Evolutionary conservation across 495 filamentous ascomycete genomes (phyloP).

Genomic region (Coniosporium apollinis): DNA sequence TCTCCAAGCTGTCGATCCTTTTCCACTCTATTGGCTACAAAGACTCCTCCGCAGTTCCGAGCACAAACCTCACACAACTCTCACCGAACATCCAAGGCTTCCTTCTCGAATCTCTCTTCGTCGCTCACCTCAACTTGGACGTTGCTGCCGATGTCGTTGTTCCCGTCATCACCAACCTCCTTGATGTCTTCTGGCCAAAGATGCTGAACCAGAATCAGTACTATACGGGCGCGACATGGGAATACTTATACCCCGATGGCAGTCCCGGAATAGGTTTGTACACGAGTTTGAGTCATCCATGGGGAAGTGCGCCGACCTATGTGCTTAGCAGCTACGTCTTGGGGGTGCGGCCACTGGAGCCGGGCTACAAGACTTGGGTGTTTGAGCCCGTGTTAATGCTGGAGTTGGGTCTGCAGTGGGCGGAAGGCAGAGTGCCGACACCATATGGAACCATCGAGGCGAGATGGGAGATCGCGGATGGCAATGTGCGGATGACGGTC

Average conservation of each 20-base stretch:
- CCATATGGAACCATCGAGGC: conserved; percentile 2
- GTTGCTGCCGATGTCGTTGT: conserved; percentile 3
- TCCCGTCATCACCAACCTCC: conserved; percentile 6
- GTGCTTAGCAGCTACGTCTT: conserved; percentile 16
- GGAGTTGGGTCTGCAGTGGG: conserved; percentile 1
- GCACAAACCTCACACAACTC: conserved; percentile 8
- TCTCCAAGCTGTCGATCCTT: conserved; percentile 4
- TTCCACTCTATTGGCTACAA: conserved; percentile 11
- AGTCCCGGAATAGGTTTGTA: conserved; percentile 21
- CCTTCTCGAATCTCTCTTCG: conserved; percentile 14
- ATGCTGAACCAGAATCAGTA: conserved; percentile 21
- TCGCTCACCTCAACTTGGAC: conserved; percentile 3
- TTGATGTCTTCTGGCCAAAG: conserved; percentile 20
- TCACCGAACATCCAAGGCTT: conserved; percentile 20
- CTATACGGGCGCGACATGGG: conserved; percentile 23
- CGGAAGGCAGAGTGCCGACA: conserved; percentile 4
- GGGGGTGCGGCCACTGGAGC: background rate
- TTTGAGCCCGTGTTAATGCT: conserved; percentile 1
- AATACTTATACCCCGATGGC: conserved; percentile 21
- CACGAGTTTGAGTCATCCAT: conserved; percentile 24
- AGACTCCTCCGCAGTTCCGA: conserved; percentile 5
- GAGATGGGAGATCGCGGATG: conserved; percentile 2
- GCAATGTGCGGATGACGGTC: too few species aligned
- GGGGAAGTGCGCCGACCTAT: conserved; percentile 26
- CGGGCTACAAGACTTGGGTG: conserved; percentile 1